Evolutionary conservation across 1,139 yeast genomes (phyloP), one percentile per base, ranked within the genome.

Genomic region (Blastobotrys indianensis): DNA sequence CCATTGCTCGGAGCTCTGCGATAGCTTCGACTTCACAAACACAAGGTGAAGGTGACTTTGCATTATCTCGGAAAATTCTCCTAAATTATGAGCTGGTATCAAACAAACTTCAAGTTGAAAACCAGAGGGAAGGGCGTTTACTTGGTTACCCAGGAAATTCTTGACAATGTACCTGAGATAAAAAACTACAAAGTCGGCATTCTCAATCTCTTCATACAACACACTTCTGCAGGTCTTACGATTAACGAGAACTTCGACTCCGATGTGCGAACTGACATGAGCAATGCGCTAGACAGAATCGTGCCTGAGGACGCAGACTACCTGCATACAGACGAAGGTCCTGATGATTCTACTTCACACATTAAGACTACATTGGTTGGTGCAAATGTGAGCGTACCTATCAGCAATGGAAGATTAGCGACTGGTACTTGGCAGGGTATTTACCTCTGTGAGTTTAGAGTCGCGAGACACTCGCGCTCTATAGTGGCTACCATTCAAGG

Each of bases 351-450:
- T 86, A 86, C 92, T 1, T 85, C 88, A 0, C 94, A 85, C 62
- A 78, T 81, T 47, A 80, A 83, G 58, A 73, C 84, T 31, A 67
- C 80, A 1, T 65, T 82, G 41, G 74, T 83, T 9, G 94, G 94
- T 23, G 82, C 78, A 2, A 73, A 79, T 10, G 67, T 85, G 37
- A 70, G 76, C 11, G 77, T 85, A 41, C 94, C 94, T 1, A 83
- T 85, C 45, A 61, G 73, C 13, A 76, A 83, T 55, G 94, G 94
- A 0, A 63, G 70, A 40, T 66, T 85, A 49, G 83, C 82, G 1
- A 71, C 80, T 0, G 94, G 94, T 2, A 84, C 92, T 1, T 85
- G 94, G 94, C 94, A 85, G 60, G 94, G 94, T 0, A 74, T 85
- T 39, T 84, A 83, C 70, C 68, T 82, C 42, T 72, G 85, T 56